phyloP scores from a whole-genome alignment of 2,329 filamentous ascomycete genomes.

The Macrophomina tecta region DNA sequence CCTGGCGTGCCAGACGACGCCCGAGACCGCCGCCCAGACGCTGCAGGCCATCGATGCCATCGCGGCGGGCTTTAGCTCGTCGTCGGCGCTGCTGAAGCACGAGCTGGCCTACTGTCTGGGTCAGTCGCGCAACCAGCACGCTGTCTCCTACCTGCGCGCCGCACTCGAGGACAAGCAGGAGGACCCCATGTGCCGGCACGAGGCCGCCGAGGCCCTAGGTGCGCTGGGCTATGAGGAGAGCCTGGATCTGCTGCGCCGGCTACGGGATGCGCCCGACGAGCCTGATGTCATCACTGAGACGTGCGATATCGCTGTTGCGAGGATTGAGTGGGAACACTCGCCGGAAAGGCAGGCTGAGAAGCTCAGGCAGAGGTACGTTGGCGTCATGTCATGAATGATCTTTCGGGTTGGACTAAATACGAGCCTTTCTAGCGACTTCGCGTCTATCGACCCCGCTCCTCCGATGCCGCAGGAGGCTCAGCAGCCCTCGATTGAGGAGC shows the following conservation, averaged over 20 bases:
- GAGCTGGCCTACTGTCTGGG: slow-evolving; percentile 97
- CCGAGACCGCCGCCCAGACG: slow-evolving; percentile 56
- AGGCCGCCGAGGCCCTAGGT: slow-evolving; percentile 93
- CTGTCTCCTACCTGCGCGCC: slow-evolving; percentile 72
- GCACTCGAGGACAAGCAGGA: slow-evolving; percentile 81
- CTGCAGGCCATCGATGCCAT: slow-evolving; percentile 78
- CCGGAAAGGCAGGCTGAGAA: slow-evolving; percentile 71
- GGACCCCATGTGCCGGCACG: slow-evolving; percentile 94
- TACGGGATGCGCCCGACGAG: slow-evolving; percentile 78
- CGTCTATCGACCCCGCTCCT: slow-evolving; percentile 93
- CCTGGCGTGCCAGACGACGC: slow-evolving; percentile 71
- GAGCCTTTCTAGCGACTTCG: slow-evolving; percentile 75
- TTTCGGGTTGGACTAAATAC: slow-evolving; percentile 1
- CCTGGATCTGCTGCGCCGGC: slow-evolving; percentile 72
- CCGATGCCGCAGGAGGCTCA: slow-evolving; percentile 74
- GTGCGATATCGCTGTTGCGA: slow-evolving; percentile 93
- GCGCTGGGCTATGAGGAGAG: slow-evolving; percentile 79
- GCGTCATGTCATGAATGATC: not conserved
- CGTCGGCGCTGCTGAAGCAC: slow-evolving; percentile 91
- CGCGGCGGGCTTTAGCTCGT: slow-evolving; percentile 81
- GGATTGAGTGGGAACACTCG: slow-evolving; percentile 87
- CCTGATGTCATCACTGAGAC: slow-evolving; percentile 87
- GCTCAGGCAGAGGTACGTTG: slow-evolving; percentile 75
- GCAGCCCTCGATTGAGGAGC: slow-evolving; percentile 70
- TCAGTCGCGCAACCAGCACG: slow-evolving; percentile 79